Percentiles rank a stretch among this genome's conserved stretches.
phyloP scores from a whole-genome alignment of 768 basidiomycete genomes.

The Cyclocybe aegerita region DNA sequence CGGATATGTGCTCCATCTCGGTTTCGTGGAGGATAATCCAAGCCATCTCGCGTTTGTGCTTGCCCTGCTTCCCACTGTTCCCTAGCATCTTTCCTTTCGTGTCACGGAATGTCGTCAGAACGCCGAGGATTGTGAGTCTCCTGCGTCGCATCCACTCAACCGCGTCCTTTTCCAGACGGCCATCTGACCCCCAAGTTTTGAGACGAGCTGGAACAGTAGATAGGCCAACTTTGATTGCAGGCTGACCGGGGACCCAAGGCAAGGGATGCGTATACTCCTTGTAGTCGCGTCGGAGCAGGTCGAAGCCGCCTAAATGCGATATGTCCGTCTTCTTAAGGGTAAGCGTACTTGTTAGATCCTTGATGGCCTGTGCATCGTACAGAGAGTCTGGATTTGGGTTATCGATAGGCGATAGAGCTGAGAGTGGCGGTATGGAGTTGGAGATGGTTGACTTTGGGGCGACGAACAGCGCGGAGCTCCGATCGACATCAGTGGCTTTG shows the following conservation, averaged over 20 bases:
- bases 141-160: slow-evolving; percentile 66
- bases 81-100: slow-evolving; percentile 32
- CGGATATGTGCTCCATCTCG: slow-evolving; percentile 11
- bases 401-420: slow-evolving; percentile 39
- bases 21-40: slow-evolving; percentile 55
- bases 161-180: slow-evolving; percentile 38
- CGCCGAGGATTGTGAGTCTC: slow-evolving; percentile 66
- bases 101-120: slow-evolving; percentile 72
- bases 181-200: slow-evolving; percentile 49
- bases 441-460: slow-evolving; percentile 55
- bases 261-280: slow-evolving; percentile 75
- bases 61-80: slow-evolving; percentile 33
- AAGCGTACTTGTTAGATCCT: slow-evolving; percentile 48
- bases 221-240: slow-evolving; percentile 65
- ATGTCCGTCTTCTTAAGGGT: slow-evolving; percentile 64
- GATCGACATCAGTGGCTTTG: slow-evolving; percentile 71
- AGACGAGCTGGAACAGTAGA: slow-evolving; percentile 79
- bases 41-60: slow-evolving; percentile 66
- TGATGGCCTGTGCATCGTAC: slow-evolving; percentile 41
- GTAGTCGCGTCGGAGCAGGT: slow-evolving; percentile 92
- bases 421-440: slow-evolving; percentile 60
- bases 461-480: slow-evolving; percentile 63
- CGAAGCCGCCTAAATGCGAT: slow-evolving; percentile 62
- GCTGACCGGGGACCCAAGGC: slow-evolving; percentile 32
- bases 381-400: slow-evolving; percentile 28